Evolutionary conservation across 345 rosid species (phyloP).

Genomic region (Geranium brycei): DNA sequence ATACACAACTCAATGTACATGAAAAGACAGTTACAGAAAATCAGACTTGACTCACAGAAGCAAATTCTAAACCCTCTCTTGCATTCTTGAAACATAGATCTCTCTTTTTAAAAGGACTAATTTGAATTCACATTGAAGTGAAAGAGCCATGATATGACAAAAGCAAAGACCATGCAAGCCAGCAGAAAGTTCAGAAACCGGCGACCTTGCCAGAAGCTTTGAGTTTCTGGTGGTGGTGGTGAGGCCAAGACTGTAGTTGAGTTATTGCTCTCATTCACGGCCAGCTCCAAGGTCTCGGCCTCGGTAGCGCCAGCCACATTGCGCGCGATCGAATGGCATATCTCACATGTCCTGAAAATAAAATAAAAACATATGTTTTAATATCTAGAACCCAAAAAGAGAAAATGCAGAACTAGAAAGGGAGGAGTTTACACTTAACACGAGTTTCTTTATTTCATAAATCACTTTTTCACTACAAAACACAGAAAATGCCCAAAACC

Average conservation of each 20-base stretch:
- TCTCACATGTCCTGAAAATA: constrained; percentile 68
- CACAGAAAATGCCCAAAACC: too few species aligned
- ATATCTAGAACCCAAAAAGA: too few species aligned
- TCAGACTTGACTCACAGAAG: too few species aligned
- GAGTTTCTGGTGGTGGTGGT: constrained; percentile 33
- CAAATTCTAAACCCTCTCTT: too few species aligned
- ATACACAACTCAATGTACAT: too few species aligned
- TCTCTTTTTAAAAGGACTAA: too few species aligned
- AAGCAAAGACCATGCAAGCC: constrained; percentile 67
- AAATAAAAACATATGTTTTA: background rate
- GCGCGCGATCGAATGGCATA: constrained; percentile 60
- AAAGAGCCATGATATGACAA: constrained; percentile 68
- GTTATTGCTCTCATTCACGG: constrained; percentile 16
- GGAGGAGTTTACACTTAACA: too few species aligned
- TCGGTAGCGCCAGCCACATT: constrained; percentile 53
- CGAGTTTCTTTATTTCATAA: too few species aligned
- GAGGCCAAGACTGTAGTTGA: constrained; percentile 17
- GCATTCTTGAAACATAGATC: too few species aligned
- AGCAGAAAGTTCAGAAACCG: constrained; percentile 62
- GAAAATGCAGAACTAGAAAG: too few species aligned
- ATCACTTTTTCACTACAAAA: too few species aligned
- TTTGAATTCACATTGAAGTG: constrained; percentile 27
- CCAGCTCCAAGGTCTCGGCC: constrained; percentile 23
- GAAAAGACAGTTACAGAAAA: too few species aligned
- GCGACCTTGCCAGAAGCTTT: constrained; percentile 69